Base-by-base conservation (phyloP, 176 grass and related monocot species). In the Dendrocalamus sinicus region DNA sequence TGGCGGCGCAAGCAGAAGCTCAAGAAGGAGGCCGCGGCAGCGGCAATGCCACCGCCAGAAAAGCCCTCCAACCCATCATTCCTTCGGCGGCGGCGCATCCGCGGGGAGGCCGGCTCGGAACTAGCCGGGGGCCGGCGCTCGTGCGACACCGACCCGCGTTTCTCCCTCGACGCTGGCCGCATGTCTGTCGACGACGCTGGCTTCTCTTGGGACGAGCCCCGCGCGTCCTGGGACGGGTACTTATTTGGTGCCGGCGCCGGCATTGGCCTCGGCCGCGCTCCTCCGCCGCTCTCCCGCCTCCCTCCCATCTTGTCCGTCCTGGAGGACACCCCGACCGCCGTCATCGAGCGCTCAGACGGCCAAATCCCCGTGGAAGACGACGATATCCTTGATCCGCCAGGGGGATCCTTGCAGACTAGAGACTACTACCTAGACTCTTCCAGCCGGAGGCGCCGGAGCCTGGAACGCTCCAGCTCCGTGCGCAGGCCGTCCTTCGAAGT, bases 171-270 rank as follows among this genome's bases (percentile, higher is more conserved):
- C 69, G 95, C 93, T 50, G 89, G 89, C 53, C 92, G 94, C 73
- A 94, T 99, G 92, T 99, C 97, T 59, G 73, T 99, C 61, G 97
- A 99, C 79, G 97, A 99, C 73, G 94, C 92, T 9, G 83, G 87
- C 20, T 96, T 92, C 81, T 87, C 82, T 2, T 99, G 90, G 97
- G 97, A 99, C 82, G 97, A 94, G 82, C 97, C 97, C 0, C 92
- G 97, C 52, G 97, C 97, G 45, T 99, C 97, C 19, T 99, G 97
- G 97, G 97, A 99, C 66, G 97, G 97, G 19, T 99, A 95, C 72
- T 32, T 99, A 45, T 92, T 96, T 9, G 97, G 97, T 2, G 91
- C 82, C 4, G 83, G 90, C 24, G 64, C 44, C 12, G 77, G 89
- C 81, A 81, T 88, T 77, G 85, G 81, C 37, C 37, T 81, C 54